Evolutionary conservation across 176 grass and related monocot genomes (phyloP).

Genomic region (Areca catechu): DNA sequence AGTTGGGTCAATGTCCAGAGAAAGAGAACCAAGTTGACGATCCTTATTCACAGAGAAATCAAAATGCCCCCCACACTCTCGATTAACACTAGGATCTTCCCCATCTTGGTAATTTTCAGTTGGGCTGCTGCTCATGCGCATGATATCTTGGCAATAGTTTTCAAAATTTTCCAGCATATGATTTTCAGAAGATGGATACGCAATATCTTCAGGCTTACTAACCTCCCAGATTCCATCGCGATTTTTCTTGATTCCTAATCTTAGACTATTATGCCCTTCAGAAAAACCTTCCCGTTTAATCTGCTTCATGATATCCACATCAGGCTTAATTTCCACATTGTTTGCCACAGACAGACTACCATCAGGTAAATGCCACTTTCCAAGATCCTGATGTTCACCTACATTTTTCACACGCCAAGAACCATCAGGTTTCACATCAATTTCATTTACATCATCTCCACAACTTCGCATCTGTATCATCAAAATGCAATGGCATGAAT

Average conservation of each 20-base stretch:
- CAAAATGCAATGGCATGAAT: not conserved
- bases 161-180: conserved; percentile 34
- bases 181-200: conserved; percentile 29
- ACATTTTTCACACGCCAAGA: conserved; percentile 89
- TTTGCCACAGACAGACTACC: conserved; percentile 38
- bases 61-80: conserved; percentile 43
- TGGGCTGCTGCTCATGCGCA: conserved; percentile 52
- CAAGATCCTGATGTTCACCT: conserved; percentile 49
- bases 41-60: conserved; percentile 66
- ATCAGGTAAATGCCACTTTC: conserved; percentile 84
- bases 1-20: conserved; percentile 37
- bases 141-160: conserved; percentile 25
- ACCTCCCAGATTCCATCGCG: conserved; percentile 74
- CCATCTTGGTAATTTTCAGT: conserved; percentile 53
- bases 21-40: conserved; percentile 52
- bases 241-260: conserved; percentile 73
- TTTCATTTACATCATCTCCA: conserved; percentile 80
- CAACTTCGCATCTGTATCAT: conserved; percentile 54
- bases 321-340: conserved; percentile 27
- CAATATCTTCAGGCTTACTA: conserved; percentile 48
- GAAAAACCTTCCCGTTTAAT: conserved; percentile 61
- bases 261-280: conserved; percentile 56
- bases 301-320: conserved; percentile 31
- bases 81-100: conserved; percentile 76
- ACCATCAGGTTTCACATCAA: conserved; percentile 96